These are phyloP conservation scores for Aspergillus japonicus DNA, from an alignment of 2,329 filamentous ascomycete species.

Conservation along the genomic window DNA sequence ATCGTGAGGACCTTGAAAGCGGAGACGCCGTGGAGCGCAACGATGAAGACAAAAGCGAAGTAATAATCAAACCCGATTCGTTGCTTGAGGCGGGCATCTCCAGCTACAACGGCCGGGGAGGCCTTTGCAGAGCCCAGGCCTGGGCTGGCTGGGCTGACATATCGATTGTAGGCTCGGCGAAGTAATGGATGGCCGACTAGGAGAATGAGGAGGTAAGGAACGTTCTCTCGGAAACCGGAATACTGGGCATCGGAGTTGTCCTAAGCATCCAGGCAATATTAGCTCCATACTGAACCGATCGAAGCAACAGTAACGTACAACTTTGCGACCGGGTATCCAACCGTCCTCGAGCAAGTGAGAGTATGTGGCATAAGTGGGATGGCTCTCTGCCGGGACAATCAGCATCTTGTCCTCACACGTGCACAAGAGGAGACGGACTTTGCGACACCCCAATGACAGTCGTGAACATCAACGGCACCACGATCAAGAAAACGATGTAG, in stretches of 20 bases:
- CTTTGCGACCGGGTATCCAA: slow-evolving; percentile 90
- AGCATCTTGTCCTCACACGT: slow-evolving; percentile 10
- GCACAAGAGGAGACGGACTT: slow-evolving; percentile 52
- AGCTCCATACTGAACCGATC: background rate
- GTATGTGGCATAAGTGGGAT: slow-evolving; percentile 78
- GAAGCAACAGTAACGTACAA: slow-evolving; percentile 55
- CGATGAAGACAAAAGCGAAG: slow-evolving; percentile 78
- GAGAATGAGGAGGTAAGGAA: slow-evolving; percentile 75
- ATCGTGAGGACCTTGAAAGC: slow-evolving; percentile 78
- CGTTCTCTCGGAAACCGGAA: slow-evolving; percentile 75
- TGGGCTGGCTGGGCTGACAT: slow-evolving; percentile 45
- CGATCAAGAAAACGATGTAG: slow-evolving; percentile 63
- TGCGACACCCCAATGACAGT: slow-evolving; percentile 81
- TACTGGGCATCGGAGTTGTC: slow-evolving; percentile 92
- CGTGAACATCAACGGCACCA: slow-evolving; percentile 86
- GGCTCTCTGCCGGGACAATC: slow-evolving; percentile 58
- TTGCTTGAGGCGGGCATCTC: slow-evolving; percentile 62
- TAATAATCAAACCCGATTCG: slow-evolving; percentile 77
- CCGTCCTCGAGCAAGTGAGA: slow-evolving; percentile 69
- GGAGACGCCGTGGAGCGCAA: slow-evolving; percentile 80
- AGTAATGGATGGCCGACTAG: slow-evolving; percentile 76
- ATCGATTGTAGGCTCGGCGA: slow-evolving; percentile 67
- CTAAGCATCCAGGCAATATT: slow-evolving; percentile 44
- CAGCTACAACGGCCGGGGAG: slow-evolving; percentile 32
- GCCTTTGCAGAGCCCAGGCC: slow-evolving; percentile 20